A percentile compares a stretch with the other conserved stretches of the same genome.
Conservation (phyloP, 257 asterid species). For the Solanum gandarillasii region DNA sequence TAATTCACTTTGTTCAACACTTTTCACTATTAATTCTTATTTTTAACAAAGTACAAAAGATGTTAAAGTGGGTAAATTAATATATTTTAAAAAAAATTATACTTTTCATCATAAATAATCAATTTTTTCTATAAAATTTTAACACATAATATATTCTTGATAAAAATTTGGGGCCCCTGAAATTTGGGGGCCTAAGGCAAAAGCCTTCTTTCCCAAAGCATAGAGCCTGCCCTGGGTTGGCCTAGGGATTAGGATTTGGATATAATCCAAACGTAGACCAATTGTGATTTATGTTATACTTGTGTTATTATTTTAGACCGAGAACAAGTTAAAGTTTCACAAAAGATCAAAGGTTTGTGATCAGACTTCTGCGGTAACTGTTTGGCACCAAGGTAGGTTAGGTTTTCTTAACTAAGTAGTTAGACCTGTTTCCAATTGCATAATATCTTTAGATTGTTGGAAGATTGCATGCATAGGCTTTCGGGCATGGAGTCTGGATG, state of each 20-base stretch:
- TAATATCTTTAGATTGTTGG: not conserved
- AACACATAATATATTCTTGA: too few relatives aligned
- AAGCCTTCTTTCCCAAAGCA: too few relatives aligned
- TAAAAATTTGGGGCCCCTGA: too few relatives aligned
- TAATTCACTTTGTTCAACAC: too few relatives aligned
- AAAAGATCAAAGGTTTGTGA: not conserved
- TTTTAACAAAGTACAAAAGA: too few relatives aligned
- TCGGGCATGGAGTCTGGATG: not conserved
- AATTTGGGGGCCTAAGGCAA: too few relatives aligned
- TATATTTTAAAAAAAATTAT: too few relatives aligned
- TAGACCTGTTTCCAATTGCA: not conserved
- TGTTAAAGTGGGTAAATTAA: too few relatives aligned
- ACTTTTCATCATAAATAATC: too few relatives aligned
- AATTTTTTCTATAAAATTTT: too few relatives aligned
- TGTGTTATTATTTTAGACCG: not conserved
- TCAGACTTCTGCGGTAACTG: not conserved
- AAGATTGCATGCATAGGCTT: not conserved
- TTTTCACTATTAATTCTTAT: too few relatives aligned
- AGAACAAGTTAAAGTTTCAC: not conserved
- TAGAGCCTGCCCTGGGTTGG: not conserved
- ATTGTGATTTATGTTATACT: not conserved
- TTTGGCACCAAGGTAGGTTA: not conserved
- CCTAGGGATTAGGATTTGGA: not conserved
- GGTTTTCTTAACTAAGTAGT: not conserved
- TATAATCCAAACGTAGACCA: not conserved